These are phyloP conservation scores for Mortierella hygrophila DNA, from an alignment of 192 early-diverging fungal genomes.

Conservation along the genomic window DNA sequence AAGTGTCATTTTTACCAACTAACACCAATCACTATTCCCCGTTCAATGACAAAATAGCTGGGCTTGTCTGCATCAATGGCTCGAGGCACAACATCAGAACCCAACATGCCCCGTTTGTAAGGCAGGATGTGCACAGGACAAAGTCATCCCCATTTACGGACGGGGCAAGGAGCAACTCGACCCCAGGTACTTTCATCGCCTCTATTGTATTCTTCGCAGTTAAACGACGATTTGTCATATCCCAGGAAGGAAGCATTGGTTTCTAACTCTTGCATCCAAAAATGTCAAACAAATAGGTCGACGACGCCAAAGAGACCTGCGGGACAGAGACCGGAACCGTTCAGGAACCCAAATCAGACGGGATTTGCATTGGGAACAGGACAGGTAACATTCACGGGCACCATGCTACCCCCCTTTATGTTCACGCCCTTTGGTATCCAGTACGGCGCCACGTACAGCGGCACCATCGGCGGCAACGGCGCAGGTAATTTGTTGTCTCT, in stretches of 20 bases:
- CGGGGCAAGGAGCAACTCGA: conserved; percentile 83
- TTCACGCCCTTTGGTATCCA: conserved; percentile 77
- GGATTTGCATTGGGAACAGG: conserved; percentile 63
- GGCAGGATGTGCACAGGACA: conserved; percentile 85
- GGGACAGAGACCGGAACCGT: conserved; percentile 80
- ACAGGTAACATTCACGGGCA: conserved; percentile 69
- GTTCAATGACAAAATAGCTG: conserved; percentile 55
- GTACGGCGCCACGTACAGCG: conserved; percentile 73
- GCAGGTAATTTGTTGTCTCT: conserved; percentile 35
- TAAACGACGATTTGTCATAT: background rate
- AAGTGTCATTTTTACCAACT: background rate
- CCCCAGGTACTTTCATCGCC: conserved; percentile 65
- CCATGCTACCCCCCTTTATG: conserved; percentile 71
- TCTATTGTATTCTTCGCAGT: background rate
- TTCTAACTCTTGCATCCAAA: background rate
- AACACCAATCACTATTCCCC: background rate
- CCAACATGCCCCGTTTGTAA: conserved; percentile 89
- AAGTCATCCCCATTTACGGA: conserved; percentile 88
- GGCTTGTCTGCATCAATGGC: conserved; percentile 82
- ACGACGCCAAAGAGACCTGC: conserved; percentile 80
- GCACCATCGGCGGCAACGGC: conserved; percentile 40
- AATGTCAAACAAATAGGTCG: conserved; percentile 20
- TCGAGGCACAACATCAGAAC: conserved; percentile 75
- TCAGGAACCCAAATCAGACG: conserved; percentile 67
- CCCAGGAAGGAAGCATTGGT: no score